phyloP scores from a whole-genome alignment of 225 moss, liverwort and hornwort species.

The Marchantia polymorpha region DNA sequence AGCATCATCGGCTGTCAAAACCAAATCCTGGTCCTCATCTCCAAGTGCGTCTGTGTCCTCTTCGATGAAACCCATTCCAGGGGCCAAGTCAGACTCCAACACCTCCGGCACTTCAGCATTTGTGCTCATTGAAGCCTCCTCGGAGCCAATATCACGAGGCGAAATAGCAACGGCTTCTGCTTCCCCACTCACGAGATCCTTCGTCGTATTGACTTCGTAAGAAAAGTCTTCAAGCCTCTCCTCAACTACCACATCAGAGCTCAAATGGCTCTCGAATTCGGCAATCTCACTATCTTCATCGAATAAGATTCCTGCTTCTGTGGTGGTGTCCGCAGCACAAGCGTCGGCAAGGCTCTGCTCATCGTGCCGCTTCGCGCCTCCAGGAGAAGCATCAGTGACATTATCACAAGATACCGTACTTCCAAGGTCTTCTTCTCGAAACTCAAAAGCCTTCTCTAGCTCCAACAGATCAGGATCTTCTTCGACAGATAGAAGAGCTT shows the following conservation, averaged over 20 bases:
- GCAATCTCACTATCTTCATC: slow-evolving; percentile 25
- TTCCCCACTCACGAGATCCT: background rate
- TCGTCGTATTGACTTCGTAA: background rate
- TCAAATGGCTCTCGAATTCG: slow-evolving; percentile 20
- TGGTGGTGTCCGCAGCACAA: background rate
- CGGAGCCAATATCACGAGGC: background rate
- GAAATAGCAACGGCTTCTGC: background rate
- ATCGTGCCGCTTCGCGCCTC: slow-evolving; percentile 5
- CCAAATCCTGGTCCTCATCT: background rate
- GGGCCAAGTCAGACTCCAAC: background rate
- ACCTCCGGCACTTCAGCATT: background rate
- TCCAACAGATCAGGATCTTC: slow-evolving; percentile 26
- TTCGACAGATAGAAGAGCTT: slow-evolving; percentile 21
- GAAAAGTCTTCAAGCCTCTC: background rate
- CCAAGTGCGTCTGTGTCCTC: background rate
- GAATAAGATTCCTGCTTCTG: background rate
- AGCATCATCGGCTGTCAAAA: background rate
- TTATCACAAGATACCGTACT: background rate
- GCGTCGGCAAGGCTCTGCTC: background rate
- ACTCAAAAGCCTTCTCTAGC: slow-evolving; percentile 30
- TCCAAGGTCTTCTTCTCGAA: slow-evolving; percentile 3
- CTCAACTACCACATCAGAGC: background rate
- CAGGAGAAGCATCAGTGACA: background rate
- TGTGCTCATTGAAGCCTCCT: background rate
- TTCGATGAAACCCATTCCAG: too few relatives aligned